Conservation (phyloP, 306 rosid genomes). For the Cicer chorassanicum region DNA sequence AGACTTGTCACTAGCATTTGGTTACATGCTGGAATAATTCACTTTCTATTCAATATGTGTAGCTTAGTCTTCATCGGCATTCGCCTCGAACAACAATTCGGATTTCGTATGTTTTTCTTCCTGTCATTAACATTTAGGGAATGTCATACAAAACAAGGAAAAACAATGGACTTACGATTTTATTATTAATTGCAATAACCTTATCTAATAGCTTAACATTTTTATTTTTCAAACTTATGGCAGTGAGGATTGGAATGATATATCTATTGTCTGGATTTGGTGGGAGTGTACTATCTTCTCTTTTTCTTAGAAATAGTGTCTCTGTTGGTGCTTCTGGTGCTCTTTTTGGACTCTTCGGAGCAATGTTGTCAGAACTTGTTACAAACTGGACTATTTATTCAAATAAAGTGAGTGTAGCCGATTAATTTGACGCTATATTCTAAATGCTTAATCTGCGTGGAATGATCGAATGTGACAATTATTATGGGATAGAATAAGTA, state of each 20-base stretch:
- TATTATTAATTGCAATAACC: background rate
- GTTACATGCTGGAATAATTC: slow-evolving; percentile 90
- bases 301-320: slow-evolving; percentile 63
- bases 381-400: slow-evolving; percentile 91
- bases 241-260: slow-evolving; percentile 74
- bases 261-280: slow-evolving; percentile 81
- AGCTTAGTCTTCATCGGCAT: slow-evolving; percentile 77
- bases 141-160: slow-evolving; percentile 1
- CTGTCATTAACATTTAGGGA: background rate
- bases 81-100: slow-evolving; percentile 94
- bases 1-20: slow-evolving; percentile 84
- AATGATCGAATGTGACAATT: too few relatives aligned
- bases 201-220: slow-evolving; percentile 23
- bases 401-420: slow-evolving; percentile 62
- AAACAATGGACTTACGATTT: background rate
- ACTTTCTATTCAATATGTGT: slow-evolving; percentile 74
- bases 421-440: background rate
- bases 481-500: too few relatives aligned
- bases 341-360: slow-evolving; percentile 93
- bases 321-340: slow-evolving; percentile 97
- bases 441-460: background rate
- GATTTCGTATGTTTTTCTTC: slow-evolving; percentile 62
- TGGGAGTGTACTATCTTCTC: slow-evolving; percentile 68
- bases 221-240: slow-evolving; percentile 30
- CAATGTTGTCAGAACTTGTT: slow-evolving; percentile 89